phyloP scores from a whole-genome alignment of 2,329 filamentous ascomycete genomes.

The Arthrinium phaeospermum region DNA sequence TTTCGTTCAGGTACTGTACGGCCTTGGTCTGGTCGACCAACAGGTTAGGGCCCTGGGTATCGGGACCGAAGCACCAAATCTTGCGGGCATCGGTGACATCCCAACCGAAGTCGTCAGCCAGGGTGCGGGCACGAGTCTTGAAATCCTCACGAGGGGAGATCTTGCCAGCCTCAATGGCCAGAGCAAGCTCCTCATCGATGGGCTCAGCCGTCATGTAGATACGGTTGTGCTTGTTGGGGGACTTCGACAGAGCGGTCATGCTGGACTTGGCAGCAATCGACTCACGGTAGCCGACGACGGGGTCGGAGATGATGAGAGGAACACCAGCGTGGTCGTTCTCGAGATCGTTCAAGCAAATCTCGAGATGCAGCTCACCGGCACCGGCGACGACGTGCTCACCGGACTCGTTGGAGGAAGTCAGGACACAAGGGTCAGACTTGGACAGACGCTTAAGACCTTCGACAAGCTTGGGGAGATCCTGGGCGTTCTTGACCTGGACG shows the following conservation, averaged over 20 bases:
- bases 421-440: constrained; percentile 98
- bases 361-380: constrained; percentile 98
- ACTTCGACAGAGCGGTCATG: constrained; percentile 98
- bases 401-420: constrained; percentile 86
- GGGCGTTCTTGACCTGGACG: constrained; percentile 99
- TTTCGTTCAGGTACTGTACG: constrained; percentile 99
- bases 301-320: constrained; percentile 96
- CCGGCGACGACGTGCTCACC: constrained; percentile 99
- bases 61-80: constrained; percentile 99
- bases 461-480: constrained; percentile 99
- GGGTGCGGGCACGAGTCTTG: constrained; percentile 94
- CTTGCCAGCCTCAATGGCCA: constrained; percentile 90
- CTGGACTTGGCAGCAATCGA: constrained; percentile 83
- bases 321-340: constrained; percentile 99
- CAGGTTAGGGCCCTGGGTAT: constrained; percentile 97
- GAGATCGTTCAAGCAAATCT: constrained; percentile 99
- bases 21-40: constrained; percentile 99
- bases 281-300: constrained; percentile 98
- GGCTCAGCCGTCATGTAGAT: constrained; percentile 94
- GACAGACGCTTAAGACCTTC: constrained; percentile 99
- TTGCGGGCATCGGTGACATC: constrained; percentile 99
- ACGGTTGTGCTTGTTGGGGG: constrained; percentile 99
- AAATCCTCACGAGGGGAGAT: constrained; percentile 96
- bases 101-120: constrained; percentile 98
- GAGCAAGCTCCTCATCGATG: constrained; percentile 87